Evolutionary conservation across 768 basidiomycete genomes (phyloP), one percentile per base, ranked within the genome.

Genomic region (Mycena belliarum): DNA sequence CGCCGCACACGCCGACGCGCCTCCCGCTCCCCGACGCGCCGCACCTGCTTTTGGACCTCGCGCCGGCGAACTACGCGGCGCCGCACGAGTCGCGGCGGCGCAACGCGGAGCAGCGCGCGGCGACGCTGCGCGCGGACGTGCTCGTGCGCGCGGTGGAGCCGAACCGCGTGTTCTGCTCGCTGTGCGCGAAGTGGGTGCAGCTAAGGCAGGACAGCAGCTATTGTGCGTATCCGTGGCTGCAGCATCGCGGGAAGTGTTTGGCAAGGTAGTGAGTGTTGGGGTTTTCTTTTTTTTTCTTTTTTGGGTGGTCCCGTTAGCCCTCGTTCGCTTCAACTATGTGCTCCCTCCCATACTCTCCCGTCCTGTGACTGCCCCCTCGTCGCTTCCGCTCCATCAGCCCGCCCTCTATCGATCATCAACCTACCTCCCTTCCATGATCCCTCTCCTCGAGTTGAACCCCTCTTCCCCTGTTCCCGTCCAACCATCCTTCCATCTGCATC

Each of bases 171-270:
- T 89, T 91, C 63, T 93, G 90, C 66, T 76, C 78, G 3, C 70
- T 91, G 1, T 93, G 91, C 68, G 77, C 81, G 65, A 91, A 91
- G 70, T 92, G 90, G 90, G 88, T 92, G 1, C 90, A 91, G 70
- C 77, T 92, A 20, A 71, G 90, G 40, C 89, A 90, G 68, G 89
- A 92, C 63, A 85, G 83, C 58, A 82, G 83, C 11, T 92, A 87
- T 68, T 92, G 89, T 63, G 87, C 89, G 50, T 89, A 91, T 67
- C 89, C 90, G 37, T 92, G 89, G 90, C 68, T 85, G 56, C 87
- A 89, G 72, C 90, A 92, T 70, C 81, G 87, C 20, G 81, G 78
- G 24, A 92, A 90, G 70, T 91, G 90, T 74, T 68, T 89, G 43
- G 81, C 83, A n/a, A 72, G 88, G 66, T 79, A 84, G 89, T 91